These are phyloP conservation scores for Trichoderma aggressivum DNA, from an alignment of 2,329 filamentous ascomycete species.

Conservation along the genomic window DNA sequence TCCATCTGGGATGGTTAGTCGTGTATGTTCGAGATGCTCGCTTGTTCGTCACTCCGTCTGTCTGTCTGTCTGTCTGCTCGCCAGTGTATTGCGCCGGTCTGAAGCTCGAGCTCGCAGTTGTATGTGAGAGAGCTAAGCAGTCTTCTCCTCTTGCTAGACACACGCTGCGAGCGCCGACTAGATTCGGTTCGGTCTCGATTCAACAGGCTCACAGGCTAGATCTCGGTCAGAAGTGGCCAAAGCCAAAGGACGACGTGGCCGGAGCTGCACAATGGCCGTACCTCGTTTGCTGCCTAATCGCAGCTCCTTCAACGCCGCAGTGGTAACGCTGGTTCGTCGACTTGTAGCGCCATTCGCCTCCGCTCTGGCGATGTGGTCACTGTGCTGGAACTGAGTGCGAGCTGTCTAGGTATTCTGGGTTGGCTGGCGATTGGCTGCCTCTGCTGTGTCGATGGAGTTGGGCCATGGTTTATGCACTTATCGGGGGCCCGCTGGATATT, in stretches of 20 bases:
- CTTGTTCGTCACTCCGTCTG: background rate
- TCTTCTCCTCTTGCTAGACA: background rate
- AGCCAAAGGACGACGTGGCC: background rate
- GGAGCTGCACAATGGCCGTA: background rate
- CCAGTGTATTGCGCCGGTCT: background rate
- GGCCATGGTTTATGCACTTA: conserved; percentile 8
- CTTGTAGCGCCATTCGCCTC: conserved; percentile 15
- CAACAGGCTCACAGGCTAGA: background rate
- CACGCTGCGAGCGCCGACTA: background rate
- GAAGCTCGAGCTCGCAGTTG: background rate
- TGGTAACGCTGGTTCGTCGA: background rate
- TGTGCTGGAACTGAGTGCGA: background rate
- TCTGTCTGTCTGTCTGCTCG: background rate
- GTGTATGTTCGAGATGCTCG: background rate
- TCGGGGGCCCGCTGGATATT: background rate
- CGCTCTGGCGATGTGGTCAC: conserved; percentile 17
- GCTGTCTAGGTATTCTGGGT: background rate
- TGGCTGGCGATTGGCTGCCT: background rate
- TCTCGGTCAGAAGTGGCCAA: background rate
- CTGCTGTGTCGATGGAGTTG: background rate
- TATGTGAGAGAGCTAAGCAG: background rate
- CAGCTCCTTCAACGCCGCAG: conserved; percentile 14
- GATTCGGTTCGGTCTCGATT: background rate
- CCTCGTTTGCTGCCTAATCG: background rate
- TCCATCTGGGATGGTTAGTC: conserved; percentile 61